These are phyloP conservation scores for Sporothrix protearum DNA, from an alignment of 2,329 filamentous ascomycete genomes.

Conservation along the genomic window DNA sequence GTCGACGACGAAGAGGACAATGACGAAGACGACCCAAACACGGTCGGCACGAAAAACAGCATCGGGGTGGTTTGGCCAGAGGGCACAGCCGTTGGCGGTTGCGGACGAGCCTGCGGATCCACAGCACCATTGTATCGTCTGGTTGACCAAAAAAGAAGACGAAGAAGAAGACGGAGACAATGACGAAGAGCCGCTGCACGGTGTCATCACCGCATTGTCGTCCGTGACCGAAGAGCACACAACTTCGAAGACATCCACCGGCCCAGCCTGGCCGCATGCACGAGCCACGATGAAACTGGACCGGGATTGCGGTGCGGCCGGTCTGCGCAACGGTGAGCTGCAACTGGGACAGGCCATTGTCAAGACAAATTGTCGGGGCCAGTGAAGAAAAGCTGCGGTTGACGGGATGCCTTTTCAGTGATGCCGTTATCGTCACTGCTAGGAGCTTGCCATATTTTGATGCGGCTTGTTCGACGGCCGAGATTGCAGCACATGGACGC, in stretches of 20 bases:
- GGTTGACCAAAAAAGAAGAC: neutral
- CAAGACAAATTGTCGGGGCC: constrained; percentile 16
- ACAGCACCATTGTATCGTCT: constrained; percentile 23
- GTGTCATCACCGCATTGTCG: constrained; percentile 10
- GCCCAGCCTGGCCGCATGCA: constrained; percentile 20
- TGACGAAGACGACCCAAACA: neutral
- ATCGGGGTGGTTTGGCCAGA: constrained; percentile 21
- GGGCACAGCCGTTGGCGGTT: constrained; percentile 1
- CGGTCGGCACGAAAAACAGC: constrained; percentile 15
- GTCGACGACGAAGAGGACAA: neutral
- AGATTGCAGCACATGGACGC: constrained; percentile 22
- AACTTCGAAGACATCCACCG: constrained; percentile 15
- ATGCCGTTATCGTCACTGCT: neutral
- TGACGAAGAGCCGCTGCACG: constrained; percentile 9
- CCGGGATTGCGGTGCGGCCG: neutral
- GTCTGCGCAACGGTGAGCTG: constrained; percentile 1
- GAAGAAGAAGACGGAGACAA: no score
- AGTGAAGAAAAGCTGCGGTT: neutral
- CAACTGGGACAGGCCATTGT: constrained; percentile 20
- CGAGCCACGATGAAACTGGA: constrained; percentile 19
- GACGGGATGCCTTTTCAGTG: neutral
- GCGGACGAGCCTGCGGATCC: constrained; percentile 11
- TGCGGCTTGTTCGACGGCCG: neutral
- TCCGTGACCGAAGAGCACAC: constrained; percentile 11
- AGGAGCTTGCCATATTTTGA: neutral